Percentiles rank a stretch among this genome's conserved stretches.
Evolutionary conservation across 192 early-diverging fungal genomes (phyloP).

Genomic region (Backusella tarrabulga): DNA sequence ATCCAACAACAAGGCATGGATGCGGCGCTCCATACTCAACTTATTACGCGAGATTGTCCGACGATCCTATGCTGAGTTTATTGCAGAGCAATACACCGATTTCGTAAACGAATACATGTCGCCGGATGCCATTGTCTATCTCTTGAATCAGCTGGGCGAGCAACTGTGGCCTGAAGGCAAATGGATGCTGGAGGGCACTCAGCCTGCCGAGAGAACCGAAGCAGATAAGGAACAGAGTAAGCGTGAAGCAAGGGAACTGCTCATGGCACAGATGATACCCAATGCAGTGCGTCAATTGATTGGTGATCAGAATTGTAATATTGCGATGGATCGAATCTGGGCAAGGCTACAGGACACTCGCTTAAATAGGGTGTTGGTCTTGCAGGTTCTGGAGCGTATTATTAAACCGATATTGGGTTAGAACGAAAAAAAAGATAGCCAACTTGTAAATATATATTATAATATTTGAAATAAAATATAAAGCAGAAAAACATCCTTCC

Average conservation of each 20-base stretch:
- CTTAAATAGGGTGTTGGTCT: constrained; percentile 32
- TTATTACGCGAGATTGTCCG: constrained; percentile 35
- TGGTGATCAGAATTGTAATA: constrained; percentile 33
- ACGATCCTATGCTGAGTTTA: constrained; percentile 32
- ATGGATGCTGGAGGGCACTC: neutral
- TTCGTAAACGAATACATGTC: constrained; percentile 27
- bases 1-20: constrained; percentile 35
- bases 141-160: constrained; percentile 13
- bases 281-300: constrained; percentile 30
- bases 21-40: constrained; percentile 35
- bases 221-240: constrained; percentile 30
- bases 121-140: constrained; percentile 16
- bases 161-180: constrained; percentile 31
- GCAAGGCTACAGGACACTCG: constrained; percentile 21
- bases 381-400: constrained; percentile 33
- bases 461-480: no score
- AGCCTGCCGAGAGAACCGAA: neutral
- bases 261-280: constrained; percentile 25
- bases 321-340: constrained; percentile 37
- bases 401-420: constrained; percentile 31
- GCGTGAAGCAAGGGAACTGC: constrained; percentile 12
- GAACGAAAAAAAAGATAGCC: neutral
- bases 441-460: neutral
- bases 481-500: no score
- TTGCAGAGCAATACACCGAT: constrained; percentile 29